These are phyloP conservation scores for Filosporella fistucella DNA, from an alignment of 495 filamentous ascomycete genomes.

Conservation along the genomic window DNA sequence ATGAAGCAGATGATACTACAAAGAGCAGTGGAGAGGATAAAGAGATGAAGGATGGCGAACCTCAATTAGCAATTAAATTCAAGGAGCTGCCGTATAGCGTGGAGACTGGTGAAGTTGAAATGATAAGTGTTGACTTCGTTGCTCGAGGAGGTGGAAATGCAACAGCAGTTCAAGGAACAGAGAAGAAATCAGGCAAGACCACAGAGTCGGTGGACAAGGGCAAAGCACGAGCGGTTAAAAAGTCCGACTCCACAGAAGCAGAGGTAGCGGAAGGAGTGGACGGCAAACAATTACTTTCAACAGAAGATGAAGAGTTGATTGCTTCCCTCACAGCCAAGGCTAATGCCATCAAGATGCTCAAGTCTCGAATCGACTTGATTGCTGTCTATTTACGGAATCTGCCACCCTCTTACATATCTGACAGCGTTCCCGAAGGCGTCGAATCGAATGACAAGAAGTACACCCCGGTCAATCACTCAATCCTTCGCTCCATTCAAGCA, in stretches of 20 bases:
- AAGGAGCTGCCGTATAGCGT: conserved; percentile 79
- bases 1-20: conserved; percentile 54
- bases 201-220: conserved; percentile 22
- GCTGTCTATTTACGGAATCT: conserved; percentile 73
- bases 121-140: conserved; percentile 93
- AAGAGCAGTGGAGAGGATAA: conserved; percentile 53
- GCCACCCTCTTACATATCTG: conserved; percentile 52
- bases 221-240: conserved; percentile 27
- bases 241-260: conserved; percentile 33
- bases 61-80: conserved; percentile 61
- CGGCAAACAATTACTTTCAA: conserved; percentile 52
- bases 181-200: conserved; percentile 19
- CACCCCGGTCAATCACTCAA: conserved; percentile 52
- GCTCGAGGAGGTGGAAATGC: conserved; percentile 79
- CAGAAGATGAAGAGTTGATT: conserved; percentile 73
- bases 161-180: conserved; percentile 47
- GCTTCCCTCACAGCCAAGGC: conserved; percentile 72
- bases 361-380: conserved; percentile 77
- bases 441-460: conserved; percentile 28
- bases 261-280: conserved; percentile 27
- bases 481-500: conserved; percentile 63
- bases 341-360: conserved; percentile 90
- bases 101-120: conserved; percentile 93
- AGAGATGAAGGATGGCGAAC: conserved; percentile 70
- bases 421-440: conserved; percentile 29